These are phyloP conservation scores for Acrocalymma vagum DNA, from an alignment of 2,329 filamentous ascomycete genomes.

Conservation along the genomic window DNA sequence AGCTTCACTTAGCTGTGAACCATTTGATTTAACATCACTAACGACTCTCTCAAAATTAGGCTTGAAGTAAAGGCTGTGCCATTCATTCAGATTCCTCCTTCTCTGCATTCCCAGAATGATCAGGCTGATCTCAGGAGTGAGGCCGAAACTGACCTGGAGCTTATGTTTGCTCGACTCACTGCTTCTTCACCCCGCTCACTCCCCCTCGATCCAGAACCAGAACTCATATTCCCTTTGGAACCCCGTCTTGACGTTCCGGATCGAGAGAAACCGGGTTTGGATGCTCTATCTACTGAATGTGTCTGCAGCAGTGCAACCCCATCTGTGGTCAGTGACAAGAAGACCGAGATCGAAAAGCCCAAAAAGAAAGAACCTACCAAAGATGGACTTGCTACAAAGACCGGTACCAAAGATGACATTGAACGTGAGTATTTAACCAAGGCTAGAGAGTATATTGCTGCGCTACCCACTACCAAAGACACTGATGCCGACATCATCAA, in stretches of 20 bases:
- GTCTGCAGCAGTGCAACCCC: too few species aligned
- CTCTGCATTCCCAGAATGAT: slow-evolving; percentile 6
- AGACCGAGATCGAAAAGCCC: not conserved
- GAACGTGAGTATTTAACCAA: slow-evolving; percentile 25
- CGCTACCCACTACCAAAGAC: slow-evolving; percentile 13
- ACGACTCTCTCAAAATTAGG: slow-evolving; percentile 6
- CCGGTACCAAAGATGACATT: slow-evolving; percentile 6
- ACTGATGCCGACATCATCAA: slow-evolving; percentile 18
- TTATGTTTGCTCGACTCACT: slow-evolving; percentile 28
- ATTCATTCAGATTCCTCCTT: not conserved
- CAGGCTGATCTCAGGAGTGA: not conserved
- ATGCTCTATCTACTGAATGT: too few species aligned
- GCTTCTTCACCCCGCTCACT: not conserved
- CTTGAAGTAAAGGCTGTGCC: not conserved
- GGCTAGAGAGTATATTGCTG: slow-evolving; percentile 23
- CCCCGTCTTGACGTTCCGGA: not conserved
- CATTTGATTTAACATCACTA: slow-evolving; percentile 10
- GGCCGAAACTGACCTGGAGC: slow-evolving; percentile 18
- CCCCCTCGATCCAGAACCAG: not conserved
- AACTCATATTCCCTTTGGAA: slow-evolving; percentile 13
- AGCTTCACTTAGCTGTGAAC: too few species aligned
- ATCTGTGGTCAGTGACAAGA: too few species aligned
- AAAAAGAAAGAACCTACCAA: not conserved
- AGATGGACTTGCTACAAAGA: not conserved
- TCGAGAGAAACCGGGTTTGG: too few species aligned